phyloP scores from a whole-genome alignment of 352 stramenopile species.

The Globisporangium abappressorium region DNA sequence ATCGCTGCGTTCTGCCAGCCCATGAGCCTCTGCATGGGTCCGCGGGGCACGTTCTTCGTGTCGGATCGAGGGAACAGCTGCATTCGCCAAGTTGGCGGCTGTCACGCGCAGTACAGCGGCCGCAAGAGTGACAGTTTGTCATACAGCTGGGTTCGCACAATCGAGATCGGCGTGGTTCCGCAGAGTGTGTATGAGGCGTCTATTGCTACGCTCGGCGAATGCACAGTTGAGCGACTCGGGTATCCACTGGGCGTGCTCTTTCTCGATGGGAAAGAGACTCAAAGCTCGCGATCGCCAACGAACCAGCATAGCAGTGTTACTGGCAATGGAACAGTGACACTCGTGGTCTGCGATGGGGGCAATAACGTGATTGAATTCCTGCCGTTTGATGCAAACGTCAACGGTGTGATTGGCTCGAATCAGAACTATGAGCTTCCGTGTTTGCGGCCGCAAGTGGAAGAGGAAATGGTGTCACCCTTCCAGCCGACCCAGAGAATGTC shows the following conservation, averaged over 20 bases:
- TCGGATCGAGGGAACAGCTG: conserved; percentile 40
- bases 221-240: conserved; percentile 10
- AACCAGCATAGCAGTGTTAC: neutral
- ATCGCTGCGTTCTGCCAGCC: conserved; percentile 37
- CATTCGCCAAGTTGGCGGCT: conserved; percentile 39
- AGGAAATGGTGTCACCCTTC: neutral
- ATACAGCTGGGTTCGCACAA: conserved; percentile 42
- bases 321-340: neutral
- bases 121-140: conserved; percentile 16
- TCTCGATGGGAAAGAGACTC: neutral
- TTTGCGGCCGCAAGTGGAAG: neutral
- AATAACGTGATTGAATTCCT: conserved; percentile 24
- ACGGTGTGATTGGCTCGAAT: neutral
- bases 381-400: conserved; percentile 4
- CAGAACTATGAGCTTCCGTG: neutral
- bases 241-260: conserved; percentile 16
- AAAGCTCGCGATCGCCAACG: neutral
- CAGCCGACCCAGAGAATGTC: neutral
- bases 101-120: conserved; percentile 12
- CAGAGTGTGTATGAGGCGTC: conserved; percentile 8
- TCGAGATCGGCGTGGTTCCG: conserved; percentile 26
- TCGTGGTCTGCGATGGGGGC: conserved; percentile 25
- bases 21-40: conserved; percentile 28
- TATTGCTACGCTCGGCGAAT: neutral
- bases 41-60: conserved; percentile 35